phyloP scores from a whole-genome alignment of 2,329 filamentous ascomycete species.

The Colletotrichum falcatum region DNA sequence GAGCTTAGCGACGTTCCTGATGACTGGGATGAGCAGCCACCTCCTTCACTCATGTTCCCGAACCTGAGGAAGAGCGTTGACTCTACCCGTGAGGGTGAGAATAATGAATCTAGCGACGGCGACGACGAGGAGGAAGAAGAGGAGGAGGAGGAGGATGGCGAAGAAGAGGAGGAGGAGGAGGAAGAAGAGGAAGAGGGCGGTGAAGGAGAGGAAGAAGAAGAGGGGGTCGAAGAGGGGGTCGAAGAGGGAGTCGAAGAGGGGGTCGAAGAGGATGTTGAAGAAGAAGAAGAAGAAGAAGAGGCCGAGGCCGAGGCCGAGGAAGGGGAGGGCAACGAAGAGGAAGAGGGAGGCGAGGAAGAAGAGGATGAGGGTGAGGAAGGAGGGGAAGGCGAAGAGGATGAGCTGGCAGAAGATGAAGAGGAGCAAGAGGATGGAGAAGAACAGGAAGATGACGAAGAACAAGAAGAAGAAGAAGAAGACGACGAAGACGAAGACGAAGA shows the following conservation, averaged over 20 bases:
- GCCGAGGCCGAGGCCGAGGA: constrained; percentile 38
- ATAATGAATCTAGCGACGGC: constrained; percentile 43
- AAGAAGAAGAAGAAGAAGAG: constrained; percentile 42
- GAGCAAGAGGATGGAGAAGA: not conserved
- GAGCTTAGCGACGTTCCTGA: constrained; percentile 74
- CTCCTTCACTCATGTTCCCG: constrained; percentile 65
- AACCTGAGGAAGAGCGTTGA: constrained; percentile 58
- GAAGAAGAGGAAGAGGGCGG: constrained; percentile 22
- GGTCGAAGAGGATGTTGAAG: constrained; percentile 14
- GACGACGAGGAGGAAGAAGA: constrained; percentile 45
- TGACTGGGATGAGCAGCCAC: constrained; percentile 69
- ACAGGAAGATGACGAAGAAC: not conserved
- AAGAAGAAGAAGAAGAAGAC: not conserved
- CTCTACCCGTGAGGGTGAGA: constrained; percentile 26
- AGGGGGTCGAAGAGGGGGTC: constrained; percentile 19
- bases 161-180: constrained; percentile 24
- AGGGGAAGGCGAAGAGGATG: not conserved
- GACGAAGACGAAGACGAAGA: not conserved
- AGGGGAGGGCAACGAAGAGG: constrained; percentile 43
- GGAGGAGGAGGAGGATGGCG: constrained; percentile 37
- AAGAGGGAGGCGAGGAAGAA: constrained; percentile 7
- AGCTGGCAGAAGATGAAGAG: constrained; percentile 9
- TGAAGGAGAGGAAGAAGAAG: constrained; percentile 21
- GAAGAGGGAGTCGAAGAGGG: constrained; percentile 43
- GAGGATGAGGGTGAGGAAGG: not conserved